Percentiles rank a stretch among this genome's conserved stretches.
Evolutionary conservation across 208 protist species (phyloP).

Genomic region (Leishmania martiniquensis): DNA sequence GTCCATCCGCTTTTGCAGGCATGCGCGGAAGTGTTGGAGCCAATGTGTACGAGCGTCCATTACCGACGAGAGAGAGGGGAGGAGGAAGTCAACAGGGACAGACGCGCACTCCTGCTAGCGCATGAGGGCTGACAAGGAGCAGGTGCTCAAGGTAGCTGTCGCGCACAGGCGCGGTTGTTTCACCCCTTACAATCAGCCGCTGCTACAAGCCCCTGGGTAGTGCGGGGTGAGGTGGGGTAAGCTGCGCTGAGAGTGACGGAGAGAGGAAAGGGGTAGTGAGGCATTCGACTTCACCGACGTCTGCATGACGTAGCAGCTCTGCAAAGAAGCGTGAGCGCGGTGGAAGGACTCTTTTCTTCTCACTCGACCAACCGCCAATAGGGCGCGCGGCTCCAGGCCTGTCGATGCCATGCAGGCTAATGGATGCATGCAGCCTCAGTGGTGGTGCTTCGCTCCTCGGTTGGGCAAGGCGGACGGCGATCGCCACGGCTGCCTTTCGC

Average conservation of each 20-base stretch:
- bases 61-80: neutral
- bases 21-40: neutral
- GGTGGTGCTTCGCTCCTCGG: neutral
- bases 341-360: neutral
- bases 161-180: neutral
- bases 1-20: neutral
- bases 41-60: neutral
- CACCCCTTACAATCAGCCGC: neutral
- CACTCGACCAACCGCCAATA: neutral
- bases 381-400: neutral
- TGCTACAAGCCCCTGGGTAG: too few relatives aligned
- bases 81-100: neutral
- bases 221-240: neutral
- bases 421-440: neutral
- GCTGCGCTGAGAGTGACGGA: neutral
- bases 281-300: neutral
- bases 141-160: neutral
- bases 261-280: neutral
- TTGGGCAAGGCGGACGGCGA: too few relatives aligned
- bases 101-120: neutral
- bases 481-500: too few relatives aligned
- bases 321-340: neutral
- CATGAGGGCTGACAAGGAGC: neutral
- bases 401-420: neutral
- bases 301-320: neutral